Evolutionary conservation across 2,329 filamentous ascomycete genomes (phyloP).

Genomic region (Fusarium penzigii): DNA sequence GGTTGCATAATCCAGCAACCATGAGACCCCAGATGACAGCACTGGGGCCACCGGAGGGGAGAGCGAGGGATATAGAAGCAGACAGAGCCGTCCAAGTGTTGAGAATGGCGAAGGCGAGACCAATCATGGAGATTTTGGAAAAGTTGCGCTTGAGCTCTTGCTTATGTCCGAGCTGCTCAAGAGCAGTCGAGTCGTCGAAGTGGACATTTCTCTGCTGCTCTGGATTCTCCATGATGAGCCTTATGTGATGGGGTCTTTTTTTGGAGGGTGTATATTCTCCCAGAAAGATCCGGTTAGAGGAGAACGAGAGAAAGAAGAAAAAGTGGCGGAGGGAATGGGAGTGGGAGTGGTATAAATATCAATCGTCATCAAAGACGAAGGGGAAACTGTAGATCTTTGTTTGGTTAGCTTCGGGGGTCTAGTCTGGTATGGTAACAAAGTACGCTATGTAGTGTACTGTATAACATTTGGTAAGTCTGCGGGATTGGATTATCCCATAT

Average conservation of each 20-base stretch:
- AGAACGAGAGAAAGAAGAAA: too few relatives aligned
- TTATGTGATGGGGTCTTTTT: background rate
- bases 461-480: constrained; percentile 1
- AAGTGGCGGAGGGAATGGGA: too few relatives aligned
- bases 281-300: too few relatives aligned
- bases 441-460: too few relatives aligned
- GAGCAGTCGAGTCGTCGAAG: constrained; percentile 38
- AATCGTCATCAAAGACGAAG: too few relatives aligned
- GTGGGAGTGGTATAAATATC: too few relatives aligned
- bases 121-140: constrained; percentile 49
- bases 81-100: constrained; percentile 53
- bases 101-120: constrained; percentile 50
- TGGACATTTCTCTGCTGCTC: constrained; percentile 18
- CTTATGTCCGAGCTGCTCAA: constrained; percentile 48
- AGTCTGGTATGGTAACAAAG: background rate
- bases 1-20: constrained; percentile 66
- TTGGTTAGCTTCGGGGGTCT: too few relatives aligned
- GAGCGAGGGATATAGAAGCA: constrained; percentile 47
- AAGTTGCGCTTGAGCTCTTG: constrained; percentile 53
- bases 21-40: constrained; percentile 72
- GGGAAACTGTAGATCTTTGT: too few relatives aligned
- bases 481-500: background rate
- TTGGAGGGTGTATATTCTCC: background rate
- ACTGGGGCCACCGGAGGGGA: constrained; percentile 71
- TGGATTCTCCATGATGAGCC: constrained; percentile 19